These are phyloP conservation scores for Quercus cerris DNA, from an alignment of 306 rosid genomes.

Conservation along the genomic window DNA sequence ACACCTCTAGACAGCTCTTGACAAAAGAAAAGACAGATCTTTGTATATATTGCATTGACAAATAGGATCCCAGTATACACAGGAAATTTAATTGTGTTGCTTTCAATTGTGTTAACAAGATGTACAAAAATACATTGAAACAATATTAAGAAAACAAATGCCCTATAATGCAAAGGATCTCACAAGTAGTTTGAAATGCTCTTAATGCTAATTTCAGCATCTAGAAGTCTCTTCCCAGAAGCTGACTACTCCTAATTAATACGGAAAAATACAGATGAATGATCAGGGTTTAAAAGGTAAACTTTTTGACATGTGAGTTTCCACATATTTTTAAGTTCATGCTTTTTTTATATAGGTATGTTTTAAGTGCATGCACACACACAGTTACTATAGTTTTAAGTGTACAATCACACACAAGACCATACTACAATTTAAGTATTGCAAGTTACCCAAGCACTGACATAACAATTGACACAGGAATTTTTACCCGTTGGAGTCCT, in stretches of 20 bases:
- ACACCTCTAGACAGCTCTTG: not conserved
- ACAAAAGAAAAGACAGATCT: not conserved
- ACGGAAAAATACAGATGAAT: not conserved
- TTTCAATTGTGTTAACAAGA: not conserved
- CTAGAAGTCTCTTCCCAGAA: not conserved
- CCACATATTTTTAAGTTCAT: too few species aligned
- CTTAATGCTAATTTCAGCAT: not conserved
- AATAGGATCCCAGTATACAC: not conserved
- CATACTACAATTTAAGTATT: not conserved
- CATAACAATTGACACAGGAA: not conserved
- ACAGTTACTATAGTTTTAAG: not conserved
- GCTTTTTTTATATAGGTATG: not conserved
- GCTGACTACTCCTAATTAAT: not conserved
- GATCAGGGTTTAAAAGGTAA: not conserved
- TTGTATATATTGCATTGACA: not conserved
- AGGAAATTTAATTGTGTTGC: not conserved
- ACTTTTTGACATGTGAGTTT: not conserved
- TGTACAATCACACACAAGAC: not conserved
- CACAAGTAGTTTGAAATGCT: not conserved
- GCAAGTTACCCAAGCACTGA: not conserved
- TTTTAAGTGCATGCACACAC: not conserved
- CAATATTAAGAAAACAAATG: not conserved
- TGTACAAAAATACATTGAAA: not conserved
- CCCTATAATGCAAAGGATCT: not conserved
- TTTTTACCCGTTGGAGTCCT: slow-evolving; percentile 83